Conservation (phyloP, 768 basidiomycete species). For the Neoboletus subvelutipes region DNA sequence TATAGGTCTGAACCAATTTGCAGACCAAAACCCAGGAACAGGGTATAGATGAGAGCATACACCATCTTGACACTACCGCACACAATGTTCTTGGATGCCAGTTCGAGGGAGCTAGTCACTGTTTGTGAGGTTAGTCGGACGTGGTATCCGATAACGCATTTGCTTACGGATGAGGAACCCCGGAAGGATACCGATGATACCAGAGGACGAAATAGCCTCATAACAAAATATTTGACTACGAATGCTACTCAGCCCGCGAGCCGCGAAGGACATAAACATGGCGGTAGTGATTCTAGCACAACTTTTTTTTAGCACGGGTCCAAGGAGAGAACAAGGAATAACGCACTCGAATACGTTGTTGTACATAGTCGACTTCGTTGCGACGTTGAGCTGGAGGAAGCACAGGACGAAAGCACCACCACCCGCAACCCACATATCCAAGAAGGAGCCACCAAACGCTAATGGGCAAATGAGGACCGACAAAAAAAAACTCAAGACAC, state of each 20-base stretch:
- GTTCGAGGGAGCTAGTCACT: constrained; percentile 81
- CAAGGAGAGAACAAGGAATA: neutral
- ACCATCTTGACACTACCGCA: constrained; percentile 87
- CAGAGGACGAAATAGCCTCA: constrained; percentile 84
- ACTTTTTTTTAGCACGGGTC: constrained; percentile 14
- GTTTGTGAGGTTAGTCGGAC: constrained; percentile 17
- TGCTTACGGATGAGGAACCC: constrained; percentile 77
- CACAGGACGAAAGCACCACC: constrained; percentile 64
- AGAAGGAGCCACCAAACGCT: constrained; percentile 79
- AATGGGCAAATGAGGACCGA: constrained; percentile 81
- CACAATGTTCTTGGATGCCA: constrained; percentile 84
- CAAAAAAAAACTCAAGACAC: constrained; percentile 64
- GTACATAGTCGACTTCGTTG: constrained; percentile 74
- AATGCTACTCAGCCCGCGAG: constrained; percentile 81
- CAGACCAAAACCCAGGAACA: constrained; percentile 82
- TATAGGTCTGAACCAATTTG: constrained; percentile 84
- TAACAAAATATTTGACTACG: constrained; percentile 82
- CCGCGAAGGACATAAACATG: constrained; percentile 75
- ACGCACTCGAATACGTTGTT: constrained; percentile 88
- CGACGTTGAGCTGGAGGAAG: constrained; percentile 71
- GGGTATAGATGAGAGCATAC: constrained; percentile 82
- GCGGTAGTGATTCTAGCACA: constrained; percentile 73
- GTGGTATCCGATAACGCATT: neutral
- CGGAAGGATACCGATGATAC: constrained; percentile 87
- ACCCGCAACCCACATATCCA: constrained; percentile 86